phyloP scores from a whole-genome alignment of 2,329 filamentous ascomycete species.

The Monilinia vaccinii-corymbosi region DNA sequence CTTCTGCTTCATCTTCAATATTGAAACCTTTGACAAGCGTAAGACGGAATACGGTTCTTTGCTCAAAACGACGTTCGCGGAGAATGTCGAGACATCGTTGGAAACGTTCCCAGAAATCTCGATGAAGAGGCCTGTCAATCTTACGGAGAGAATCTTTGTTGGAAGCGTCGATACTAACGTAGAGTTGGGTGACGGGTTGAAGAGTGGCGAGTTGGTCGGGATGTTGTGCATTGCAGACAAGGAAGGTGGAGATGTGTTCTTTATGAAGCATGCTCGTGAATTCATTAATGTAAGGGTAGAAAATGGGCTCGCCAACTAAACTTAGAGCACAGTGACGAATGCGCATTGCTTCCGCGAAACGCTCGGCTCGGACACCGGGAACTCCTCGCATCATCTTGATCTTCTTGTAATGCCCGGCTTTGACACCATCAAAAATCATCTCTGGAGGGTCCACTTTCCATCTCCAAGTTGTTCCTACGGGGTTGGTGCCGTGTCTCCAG shows the following conservation, averaged over 20 bases:
- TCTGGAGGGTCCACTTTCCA: constrained; percentile 92
- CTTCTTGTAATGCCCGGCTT: constrained; percentile 88
- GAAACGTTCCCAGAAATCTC: constrained; percentile 97
- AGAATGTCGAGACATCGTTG: constrained; percentile 84
- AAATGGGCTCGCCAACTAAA: constrained; percentile 95
- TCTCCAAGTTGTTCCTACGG: constrained; percentile 91
- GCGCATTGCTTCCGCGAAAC: constrained; percentile 85
- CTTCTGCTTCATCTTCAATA: constrained; percentile 82
- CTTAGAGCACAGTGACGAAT: constrained; percentile 90
- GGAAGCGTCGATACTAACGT: constrained; percentile 91
- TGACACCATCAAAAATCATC: constrained; percentile 82
- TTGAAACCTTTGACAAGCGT: constrained; percentile 98
- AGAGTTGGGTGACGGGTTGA: constrained; percentile 84
- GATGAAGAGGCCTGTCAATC: constrained; percentile 85
- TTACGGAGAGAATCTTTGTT: constrained; percentile 79
- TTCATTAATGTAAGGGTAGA: constrained; percentile 95
- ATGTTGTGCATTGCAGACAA: constrained; percentile 96
- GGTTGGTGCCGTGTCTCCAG: constrained; percentile 96
- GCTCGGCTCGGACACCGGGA: constrained; percentile 82
- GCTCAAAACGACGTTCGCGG: constrained; percentile 69
- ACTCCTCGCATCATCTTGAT: constrained; percentile 96
- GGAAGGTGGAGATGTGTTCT: constrained; percentile 84
- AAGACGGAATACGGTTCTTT: constrained; percentile 88
- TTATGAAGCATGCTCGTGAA: constrained; percentile 75
- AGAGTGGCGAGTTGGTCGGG: constrained; percentile 80